A percentile compares a stretch with the other conserved stretches of the same genome.
phyloP scores from a whole-genome alignment of 2,329 filamentous ascomycete genomes.

The Emericellopsis atlantica region DNA sequence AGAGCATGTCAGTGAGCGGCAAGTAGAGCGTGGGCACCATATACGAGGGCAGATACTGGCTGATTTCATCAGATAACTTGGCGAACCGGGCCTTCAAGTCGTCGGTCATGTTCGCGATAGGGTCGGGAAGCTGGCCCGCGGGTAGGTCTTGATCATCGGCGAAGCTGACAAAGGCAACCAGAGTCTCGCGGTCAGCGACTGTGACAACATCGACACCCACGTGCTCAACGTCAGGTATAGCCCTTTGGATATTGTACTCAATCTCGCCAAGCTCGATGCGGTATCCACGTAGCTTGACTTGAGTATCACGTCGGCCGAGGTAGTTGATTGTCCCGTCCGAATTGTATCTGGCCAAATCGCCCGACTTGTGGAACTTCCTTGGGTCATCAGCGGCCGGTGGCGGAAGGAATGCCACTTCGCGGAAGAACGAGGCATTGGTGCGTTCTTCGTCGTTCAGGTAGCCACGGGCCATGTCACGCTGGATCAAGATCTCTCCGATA shows the following conservation, averaged over 20 bases:
- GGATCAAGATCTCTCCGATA: slow-evolving; percentile 9
- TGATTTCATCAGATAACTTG: neutral
- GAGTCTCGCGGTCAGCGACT: neutral
- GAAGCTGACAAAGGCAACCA: neutral
- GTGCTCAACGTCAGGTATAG: neutral
- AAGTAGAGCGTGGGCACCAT: slow-evolving; percentile 6
- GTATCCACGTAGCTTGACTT: slow-evolving; percentile 48
- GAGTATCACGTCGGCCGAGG: slow-evolving; percentile 20
- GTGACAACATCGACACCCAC: slow-evolving; percentile 1
- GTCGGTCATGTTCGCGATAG: slow-evolving; percentile 1
- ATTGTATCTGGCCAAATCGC: slow-evolving; percentile 2
- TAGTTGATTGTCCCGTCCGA: slow-evolving; percentile 1
- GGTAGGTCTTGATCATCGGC: neutral
- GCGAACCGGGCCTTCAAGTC: neutral
- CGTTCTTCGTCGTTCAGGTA: slow-evolving; percentile 26
- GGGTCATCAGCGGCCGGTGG: neutral
- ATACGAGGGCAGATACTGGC: slow-evolving; percentile 3
- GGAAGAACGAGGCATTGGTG: slow-evolving; percentile 11
- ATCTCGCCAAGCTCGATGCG: slow-evolving; percentile 33
- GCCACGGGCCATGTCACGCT: slow-evolving; percentile 28
- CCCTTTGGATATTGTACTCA: slow-evolving; percentile 7
- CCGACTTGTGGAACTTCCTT: slow-evolving; percentile 8
- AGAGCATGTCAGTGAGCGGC: slow-evolving; percentile 3
- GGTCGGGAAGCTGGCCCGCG: neutral
- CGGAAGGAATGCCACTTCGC: slow-evolving; percentile 9